Conservation (phyloP, 2,329 filamentous ascomycete genomes). For the Trichothecium roseum region DNA sequence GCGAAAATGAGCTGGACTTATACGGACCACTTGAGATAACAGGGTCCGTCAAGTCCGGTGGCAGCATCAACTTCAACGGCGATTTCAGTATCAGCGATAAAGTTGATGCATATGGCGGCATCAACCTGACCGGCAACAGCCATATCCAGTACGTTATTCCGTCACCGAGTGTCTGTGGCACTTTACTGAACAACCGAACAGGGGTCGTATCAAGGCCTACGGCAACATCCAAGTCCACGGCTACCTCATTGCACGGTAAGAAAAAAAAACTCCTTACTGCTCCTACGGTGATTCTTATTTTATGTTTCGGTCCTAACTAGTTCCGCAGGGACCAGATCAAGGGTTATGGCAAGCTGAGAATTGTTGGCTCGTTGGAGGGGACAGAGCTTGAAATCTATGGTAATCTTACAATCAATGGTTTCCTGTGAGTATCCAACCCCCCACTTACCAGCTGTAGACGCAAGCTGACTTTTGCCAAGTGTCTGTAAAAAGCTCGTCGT, state of each 20-base stretch:
- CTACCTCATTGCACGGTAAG: constrained; percentile 25
- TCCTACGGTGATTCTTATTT: not conserved
- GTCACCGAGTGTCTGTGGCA: not conserved
- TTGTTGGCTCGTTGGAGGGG: constrained; percentile 31
- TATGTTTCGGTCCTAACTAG: not conserved
- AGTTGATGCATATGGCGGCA: constrained; percentile 34
- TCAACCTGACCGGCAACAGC: constrained; percentile 30
- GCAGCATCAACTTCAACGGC: constrained; percentile 31
- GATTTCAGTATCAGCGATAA: constrained; percentile 32
- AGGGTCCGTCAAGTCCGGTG: constrained; percentile 34
- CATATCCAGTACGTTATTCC: constrained; percentile 27
- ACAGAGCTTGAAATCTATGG: constrained; percentile 36
- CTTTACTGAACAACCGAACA: constrained; percentile 8
- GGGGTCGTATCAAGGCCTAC: constrained; percentile 33
- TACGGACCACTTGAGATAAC: constrained; percentile 35
- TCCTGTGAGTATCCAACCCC: constrained; percentile 22
- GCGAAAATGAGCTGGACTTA: constrained; percentile 28
- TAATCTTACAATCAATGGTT: constrained; percentile 32
- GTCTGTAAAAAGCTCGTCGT: constrained; percentile 32
- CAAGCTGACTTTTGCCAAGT: constrained; percentile 8
- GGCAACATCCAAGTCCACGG: constrained; percentile 33
- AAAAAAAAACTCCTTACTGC: no score
- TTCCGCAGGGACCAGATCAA: constrained; percentile 30
- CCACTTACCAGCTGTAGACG: not conserved
- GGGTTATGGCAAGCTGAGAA: constrained; percentile 33